Percentiles rank a stretch among this genome's conserved stretches.
Conservation (phyloP, 495 filamentous ascomycete genomes). For the Lophium mytilinum region DNA sequence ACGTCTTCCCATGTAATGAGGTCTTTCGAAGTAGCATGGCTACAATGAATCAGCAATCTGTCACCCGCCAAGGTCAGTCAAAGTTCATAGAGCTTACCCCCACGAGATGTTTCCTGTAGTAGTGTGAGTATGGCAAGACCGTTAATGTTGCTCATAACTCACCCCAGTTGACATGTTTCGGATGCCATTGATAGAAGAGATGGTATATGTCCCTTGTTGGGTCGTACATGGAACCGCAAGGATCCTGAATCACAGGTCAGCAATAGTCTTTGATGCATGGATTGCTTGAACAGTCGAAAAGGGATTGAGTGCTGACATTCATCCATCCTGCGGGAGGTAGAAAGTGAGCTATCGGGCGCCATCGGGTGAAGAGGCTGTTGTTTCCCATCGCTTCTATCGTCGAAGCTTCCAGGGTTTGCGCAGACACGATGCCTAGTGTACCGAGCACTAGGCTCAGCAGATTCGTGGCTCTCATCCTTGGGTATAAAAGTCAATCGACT, state of each 20-base stretch:
- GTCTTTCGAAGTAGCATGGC: conserved; percentile 22
- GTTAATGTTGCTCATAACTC: not conserved
- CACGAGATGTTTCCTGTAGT: conserved; percentile 36
- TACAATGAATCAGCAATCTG: not conserved
- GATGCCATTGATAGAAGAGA: conserved; percentile 38
- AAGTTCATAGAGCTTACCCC: conserved; percentile 32
- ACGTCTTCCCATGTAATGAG: conserved; percentile 32
- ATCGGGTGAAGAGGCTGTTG: conserved; percentile 36
- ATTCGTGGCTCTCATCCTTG: conserved; percentile 1
- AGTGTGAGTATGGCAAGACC: not conserved
- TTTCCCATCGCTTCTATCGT: conserved; percentile 29
- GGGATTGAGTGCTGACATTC: conserved; percentile 31
- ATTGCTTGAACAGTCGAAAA: not conserved
- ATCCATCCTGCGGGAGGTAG: conserved; percentile 46
- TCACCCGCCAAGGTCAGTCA: not conserved
- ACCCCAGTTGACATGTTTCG: conserved; percentile 37
- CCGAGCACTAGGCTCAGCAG: conserved; percentile 10
- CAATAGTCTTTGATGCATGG: too few species aligned
- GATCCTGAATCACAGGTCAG: conserved; percentile 31
- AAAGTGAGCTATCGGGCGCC: conserved; percentile 46
- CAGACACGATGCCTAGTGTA: not conserved
- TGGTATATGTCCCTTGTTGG: conserved; percentile 35
- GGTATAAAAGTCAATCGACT: not conserved
- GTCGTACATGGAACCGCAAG: conserved; percentile 49
- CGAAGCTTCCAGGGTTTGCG: conserved; percentile 10